Percentiles rank a stretch among this genome's conserved stretches.
Evolutionary conservation across 78 protist genomes (phyloP).

Genomic region (Speleostelium caveatum): DNA sequence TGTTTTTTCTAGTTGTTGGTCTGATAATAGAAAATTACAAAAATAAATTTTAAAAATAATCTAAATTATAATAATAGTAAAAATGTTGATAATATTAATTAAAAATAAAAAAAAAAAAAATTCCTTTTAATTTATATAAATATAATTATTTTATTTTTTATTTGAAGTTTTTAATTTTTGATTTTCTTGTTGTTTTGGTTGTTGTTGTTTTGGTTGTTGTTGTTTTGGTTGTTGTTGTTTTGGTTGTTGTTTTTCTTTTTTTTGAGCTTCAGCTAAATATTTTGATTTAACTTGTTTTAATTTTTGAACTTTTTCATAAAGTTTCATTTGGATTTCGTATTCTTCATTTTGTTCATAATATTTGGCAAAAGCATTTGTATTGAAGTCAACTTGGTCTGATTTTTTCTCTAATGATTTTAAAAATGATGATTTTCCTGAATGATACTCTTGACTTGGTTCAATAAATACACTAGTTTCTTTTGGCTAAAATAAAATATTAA

Average conservation of each 20-base stretch:
- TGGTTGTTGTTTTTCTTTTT: neutral
- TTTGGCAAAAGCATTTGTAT: neutral
- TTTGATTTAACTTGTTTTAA: neutral
- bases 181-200: slow-evolving; percentile 1
- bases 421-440: slow-evolving; percentile 20
- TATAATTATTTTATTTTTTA: neutral
- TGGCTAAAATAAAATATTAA: too few relatives aligned
- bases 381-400: neutral
- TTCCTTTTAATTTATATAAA: neutral
- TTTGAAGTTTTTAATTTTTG: neutral
- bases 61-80: neutral
- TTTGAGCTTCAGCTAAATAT: neutral
- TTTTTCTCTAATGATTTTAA: neutral
- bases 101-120: neutral
- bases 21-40: neutral
- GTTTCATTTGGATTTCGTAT: slow-evolving; percentile 6
- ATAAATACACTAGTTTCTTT: neutral
- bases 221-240: neutral
- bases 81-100: neutral
- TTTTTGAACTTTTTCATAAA: neutral
- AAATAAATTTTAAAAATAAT: too few relatives aligned
- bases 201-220: neutral
- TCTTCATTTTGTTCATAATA: slow-evolving; percentile 3
- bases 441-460: slow-evolving; percentile 5
- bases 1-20: slow-evolving; percentile 46